Percentiles rank a stretch among this genome's conserved stretches.
These are phyloP conservation scores for Coelastrella sp. DNA, from an alignment of 139 green algal genomes.

Conservation along the genomic window DNA sequence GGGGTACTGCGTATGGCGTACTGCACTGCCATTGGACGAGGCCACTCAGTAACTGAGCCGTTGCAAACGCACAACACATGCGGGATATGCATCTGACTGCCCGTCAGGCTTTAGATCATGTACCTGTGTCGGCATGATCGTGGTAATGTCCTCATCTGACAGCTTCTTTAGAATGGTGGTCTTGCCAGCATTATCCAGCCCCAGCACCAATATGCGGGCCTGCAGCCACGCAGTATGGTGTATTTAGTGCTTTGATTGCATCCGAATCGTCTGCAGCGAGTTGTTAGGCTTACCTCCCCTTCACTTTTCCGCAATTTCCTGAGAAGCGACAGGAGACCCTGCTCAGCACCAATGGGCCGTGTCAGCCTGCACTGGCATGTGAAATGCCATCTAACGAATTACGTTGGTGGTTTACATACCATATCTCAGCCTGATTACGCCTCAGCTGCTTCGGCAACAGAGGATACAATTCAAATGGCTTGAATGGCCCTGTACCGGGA, in stretches of 20 bases:
- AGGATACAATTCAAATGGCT: too few relatives aligned
- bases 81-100: too few relatives aligned
- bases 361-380: neutral
- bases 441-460: too few relatives aligned
- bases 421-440: neutral
- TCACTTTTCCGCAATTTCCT: constrained; percentile 74
- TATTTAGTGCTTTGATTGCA: neutral
- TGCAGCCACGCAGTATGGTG: constrained; percentile 48
- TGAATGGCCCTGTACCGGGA: too few relatives aligned
- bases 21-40: neutral
- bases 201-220: constrained; percentile 85
- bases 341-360: neutral
- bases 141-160: constrained; percentile 86
- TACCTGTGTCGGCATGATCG: constrained; percentile 85
- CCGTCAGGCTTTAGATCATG: too few relatives aligned
- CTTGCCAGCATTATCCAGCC: constrained; percentile 89
- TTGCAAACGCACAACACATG: neutral
- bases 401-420: neutral
- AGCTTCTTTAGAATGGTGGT: constrained; percentile 87
- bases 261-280: too few relatives aligned
- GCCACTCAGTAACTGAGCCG: too few relatives aligned
- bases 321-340: constrained; percentile 76
- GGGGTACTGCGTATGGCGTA: neutral
- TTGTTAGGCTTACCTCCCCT: constrained; percentile 64
- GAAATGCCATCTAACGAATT: neutral